phyloP scores from a whole-genome alignment of 192 early-diverging fungal genomes.

The Jimgerdemannia flammicorona region DNA sequence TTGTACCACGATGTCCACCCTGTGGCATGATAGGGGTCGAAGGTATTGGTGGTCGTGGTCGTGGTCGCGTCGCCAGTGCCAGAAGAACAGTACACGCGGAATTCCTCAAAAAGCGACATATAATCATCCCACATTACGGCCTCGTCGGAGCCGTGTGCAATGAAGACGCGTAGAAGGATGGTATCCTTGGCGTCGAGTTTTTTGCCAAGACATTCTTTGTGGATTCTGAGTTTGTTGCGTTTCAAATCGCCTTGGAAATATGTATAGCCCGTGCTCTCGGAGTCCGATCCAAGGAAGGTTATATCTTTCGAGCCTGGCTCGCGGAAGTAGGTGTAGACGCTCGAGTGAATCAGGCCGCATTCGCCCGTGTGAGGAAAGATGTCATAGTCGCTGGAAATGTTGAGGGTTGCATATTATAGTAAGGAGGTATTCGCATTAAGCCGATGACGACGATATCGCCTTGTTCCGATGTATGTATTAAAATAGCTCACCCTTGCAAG shows the following conservation, averaged over 20 bases:
- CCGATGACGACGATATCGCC: neutral
- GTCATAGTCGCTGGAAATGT: conserved; percentile 27
- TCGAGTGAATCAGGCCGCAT: conserved; percentile 44
- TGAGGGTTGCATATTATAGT: neutral
- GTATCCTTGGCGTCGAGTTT: conserved; percentile 7
- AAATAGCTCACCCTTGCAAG: conserved; percentile 30
- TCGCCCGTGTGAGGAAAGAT: conserved; percentile 37
- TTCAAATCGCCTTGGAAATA: conserved; percentile 44
- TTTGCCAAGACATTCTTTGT: conserved; percentile 43
- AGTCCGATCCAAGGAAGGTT: conserved; percentile 35
- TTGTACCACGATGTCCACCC: conserved; percentile 52
- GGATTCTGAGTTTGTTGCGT: conserved; percentile 24
- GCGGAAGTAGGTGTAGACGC: conserved; percentile 37
- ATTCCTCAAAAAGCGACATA: conserved; percentile 18
- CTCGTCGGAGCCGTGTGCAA: conserved; percentile 21
- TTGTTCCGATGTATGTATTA: conserved; percentile 11
- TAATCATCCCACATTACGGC: conserved; percentile 28
- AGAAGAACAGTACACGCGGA: conserved; percentile 9
- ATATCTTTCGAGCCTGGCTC: conserved; percentile 27
- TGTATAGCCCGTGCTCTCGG: conserved; percentile 41
- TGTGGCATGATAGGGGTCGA: conserved; percentile 29
- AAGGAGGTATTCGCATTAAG: neutral
- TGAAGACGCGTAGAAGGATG: conserved; percentile 13
- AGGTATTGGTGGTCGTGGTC: conserved; percentile 1
- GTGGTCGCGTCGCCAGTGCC: conserved; percentile 10